Evolutionary conservation across 2,329 filamentous ascomycete genomes (phyloP).

Genomic region (Elsinoe australis): DNA sequence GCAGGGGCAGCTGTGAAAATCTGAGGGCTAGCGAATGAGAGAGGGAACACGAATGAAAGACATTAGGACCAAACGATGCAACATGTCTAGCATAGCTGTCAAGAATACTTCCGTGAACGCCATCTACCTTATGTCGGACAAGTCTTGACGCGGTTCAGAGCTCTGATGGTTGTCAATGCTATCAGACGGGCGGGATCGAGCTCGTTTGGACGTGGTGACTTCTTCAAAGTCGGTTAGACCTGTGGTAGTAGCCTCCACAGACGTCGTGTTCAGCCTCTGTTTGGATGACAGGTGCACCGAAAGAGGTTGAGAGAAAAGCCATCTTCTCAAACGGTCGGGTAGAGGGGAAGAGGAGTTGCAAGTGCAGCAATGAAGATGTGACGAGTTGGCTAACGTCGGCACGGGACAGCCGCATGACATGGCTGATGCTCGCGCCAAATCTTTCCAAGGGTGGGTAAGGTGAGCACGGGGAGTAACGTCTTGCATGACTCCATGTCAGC

Average conservation of each 20-base stretch:
- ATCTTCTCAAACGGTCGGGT: conserved; percentile 13
- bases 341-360: not conserved
- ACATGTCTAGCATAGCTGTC: conserved; percentile 11
- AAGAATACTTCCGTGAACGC: conserved; percentile 9
- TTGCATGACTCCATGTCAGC: conserved; percentile 5
- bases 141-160: conserved; percentile 1
- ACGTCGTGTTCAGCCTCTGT: conserved; percentile 10
- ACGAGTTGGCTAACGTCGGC: conserved; percentile 11
- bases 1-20: conserved; percentile 3
- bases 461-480: not conserved
- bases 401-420: not conserved
- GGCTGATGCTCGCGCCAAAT: conserved; percentile 2
- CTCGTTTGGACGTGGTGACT: not conserved
- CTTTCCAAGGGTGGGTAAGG: conserved; percentile 4
- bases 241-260: not conserved
- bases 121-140: conserved; percentile 9
- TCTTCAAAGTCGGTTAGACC: conserved; percentile 3
- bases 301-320: conserved; percentile 15
- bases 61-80: not conserved
- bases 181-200: conserved; percentile 9
- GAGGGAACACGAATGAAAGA: not conserved
- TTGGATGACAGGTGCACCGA: not conserved
- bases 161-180: conserved; percentile 6
- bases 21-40: conserved; percentile 5
- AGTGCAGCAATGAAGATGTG: conserved; percentile 3